Conservation (phyloP, 1,139 yeast genomes). For the Suhomyces maxii region DNA sequence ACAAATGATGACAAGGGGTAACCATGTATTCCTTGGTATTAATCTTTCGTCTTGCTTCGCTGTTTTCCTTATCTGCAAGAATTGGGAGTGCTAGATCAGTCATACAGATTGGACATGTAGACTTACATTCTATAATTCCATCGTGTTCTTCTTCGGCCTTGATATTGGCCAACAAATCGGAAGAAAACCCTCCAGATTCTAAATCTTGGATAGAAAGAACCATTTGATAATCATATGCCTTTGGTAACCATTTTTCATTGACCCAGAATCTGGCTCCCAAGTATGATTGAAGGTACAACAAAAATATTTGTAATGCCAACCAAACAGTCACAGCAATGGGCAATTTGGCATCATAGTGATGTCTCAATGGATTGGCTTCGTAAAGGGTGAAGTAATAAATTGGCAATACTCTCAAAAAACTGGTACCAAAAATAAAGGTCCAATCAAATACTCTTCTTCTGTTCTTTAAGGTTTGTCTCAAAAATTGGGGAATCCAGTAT, state of each 20-base stretch:
- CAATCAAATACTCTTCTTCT: constrained; percentile 65
- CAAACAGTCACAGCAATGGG: constrained; percentile 49
- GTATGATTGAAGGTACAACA: constrained; percentile 60
- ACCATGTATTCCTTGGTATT: constrained; percentile 66
- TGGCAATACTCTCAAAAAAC: constrained; percentile 64
- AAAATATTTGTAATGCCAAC: constrained; percentile 54
- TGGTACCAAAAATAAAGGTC: constrained; percentile 70
- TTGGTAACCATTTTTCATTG: constrained; percentile 71
- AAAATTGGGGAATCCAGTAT: constrained; percentile 89
- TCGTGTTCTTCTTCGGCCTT: constrained; percentile 33
- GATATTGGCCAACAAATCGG: constrained; percentile 34
- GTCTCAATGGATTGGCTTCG: constrained; percentile 48
- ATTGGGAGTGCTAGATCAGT: constrained; percentile 65
- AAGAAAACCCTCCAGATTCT: constrained; percentile 52
- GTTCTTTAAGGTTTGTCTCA: constrained; percentile 73
- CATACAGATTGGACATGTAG: constrained; percentile 92
- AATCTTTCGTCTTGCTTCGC: constrained; percentile 16
- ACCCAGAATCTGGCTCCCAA: constrained; percentile 85
- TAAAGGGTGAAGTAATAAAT: constrained; percentile 58
- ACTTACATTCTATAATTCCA: constrained; percentile 29
- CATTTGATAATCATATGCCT: constrained; percentile 81
- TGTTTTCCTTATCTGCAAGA: constrained; percentile 25
- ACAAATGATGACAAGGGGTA: constrained; percentile 89
- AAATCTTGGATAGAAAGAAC: constrained; percentile 58
- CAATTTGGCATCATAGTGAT: constrained; percentile 55